phyloP scores from a whole-genome alignment of 495 filamentous ascomycete genomes.

The Penicillium soppii region DNA sequence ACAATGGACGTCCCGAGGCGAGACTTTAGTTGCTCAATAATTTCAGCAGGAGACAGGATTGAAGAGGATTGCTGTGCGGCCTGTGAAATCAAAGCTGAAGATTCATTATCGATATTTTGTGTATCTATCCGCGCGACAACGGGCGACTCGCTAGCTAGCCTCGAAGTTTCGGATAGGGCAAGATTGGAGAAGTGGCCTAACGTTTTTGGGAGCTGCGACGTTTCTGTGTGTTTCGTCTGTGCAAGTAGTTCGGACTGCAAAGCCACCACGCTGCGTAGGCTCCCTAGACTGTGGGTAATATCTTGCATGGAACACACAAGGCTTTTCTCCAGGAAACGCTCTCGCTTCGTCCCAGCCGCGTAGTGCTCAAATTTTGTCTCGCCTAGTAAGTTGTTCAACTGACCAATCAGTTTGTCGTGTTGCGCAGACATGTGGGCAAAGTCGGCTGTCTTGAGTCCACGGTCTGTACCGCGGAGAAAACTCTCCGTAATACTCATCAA shows the following conservation, averaged over 20 bases:
- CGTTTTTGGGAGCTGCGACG: no score
- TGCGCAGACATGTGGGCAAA: slow-evolving; percentile 62
- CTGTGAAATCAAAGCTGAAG: no score
- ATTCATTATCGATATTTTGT: no score
- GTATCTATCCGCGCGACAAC: no score
- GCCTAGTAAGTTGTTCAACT: slow-evolving; percentile 74
- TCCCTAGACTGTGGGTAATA: slow-evolving; percentile 86
- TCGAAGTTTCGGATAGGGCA: slow-evolving; percentile 18
- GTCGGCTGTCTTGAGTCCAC: slow-evolving; percentile 63
- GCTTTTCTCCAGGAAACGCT: slow-evolving; percentile 76
- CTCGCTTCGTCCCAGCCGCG: slow-evolving; percentile 73
- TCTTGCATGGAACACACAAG: slow-evolving; percentile 83
- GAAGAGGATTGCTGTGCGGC: no score
- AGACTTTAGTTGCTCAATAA: no score
- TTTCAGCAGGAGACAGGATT: no score
- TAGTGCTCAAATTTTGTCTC: slow-evolving; percentile 93
- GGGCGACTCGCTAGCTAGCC: no score
- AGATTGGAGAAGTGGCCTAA: no score
- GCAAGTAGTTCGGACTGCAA: slow-evolving; percentile 83
- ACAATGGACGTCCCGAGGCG: no score
- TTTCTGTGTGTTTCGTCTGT: no score
- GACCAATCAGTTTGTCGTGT: slow-evolving; percentile 66
- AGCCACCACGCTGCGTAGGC: slow-evolving; percentile 83
- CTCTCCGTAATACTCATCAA: slow-evolving; percentile 77
- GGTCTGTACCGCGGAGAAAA: slow-evolving; percentile 82